phyloP scores from a whole-genome alignment of 2,329 filamentous ascomycete genomes.

The Sarocladium brachiariae region DNA sequence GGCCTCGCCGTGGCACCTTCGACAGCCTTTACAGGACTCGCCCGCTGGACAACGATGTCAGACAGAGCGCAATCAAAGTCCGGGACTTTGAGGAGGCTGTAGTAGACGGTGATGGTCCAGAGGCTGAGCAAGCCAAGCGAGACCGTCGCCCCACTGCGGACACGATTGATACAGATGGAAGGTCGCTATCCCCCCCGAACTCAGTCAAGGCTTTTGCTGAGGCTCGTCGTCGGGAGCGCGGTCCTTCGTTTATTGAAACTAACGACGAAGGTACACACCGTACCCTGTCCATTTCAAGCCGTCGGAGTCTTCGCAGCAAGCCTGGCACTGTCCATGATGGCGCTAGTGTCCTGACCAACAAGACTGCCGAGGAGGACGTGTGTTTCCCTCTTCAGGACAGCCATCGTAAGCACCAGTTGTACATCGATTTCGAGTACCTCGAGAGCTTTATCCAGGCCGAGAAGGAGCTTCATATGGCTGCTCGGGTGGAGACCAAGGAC shows the following conservation, averaged over 20 bases:
- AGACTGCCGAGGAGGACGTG: constrained; percentile 77
- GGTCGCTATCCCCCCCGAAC: constrained; percentile 83
- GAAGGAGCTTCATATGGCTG: constrained; percentile 26
- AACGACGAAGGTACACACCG: constrained; percentile 52
- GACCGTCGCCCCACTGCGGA: constrained; percentile 51
- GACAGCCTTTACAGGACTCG: constrained; percentile 59
- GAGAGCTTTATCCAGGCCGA: constrained; percentile 78
- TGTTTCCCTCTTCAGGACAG: constrained; percentile 79
- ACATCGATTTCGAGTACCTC: constrained; percentile 87
- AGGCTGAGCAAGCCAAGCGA: constrained; percentile 23
- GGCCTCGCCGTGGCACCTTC: constrained; percentile 63
- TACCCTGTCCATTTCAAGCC: constrained; percentile 63
- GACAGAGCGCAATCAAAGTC: constrained; percentile 33
- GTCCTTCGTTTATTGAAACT: constrained; percentile 48
- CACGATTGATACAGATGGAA: constrained; percentile 44
- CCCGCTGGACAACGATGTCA: constrained; percentile 29
- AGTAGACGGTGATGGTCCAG: constrained; percentile 53
- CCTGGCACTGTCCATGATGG: constrained; percentile 52
- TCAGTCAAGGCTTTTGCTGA: constrained; percentile 97
- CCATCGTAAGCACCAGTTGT: constrained; percentile 60
- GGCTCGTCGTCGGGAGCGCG: constrained; percentile 76
- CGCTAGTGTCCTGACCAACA: constrained; percentile 56
- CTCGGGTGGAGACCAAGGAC: constrained; percentile 42
- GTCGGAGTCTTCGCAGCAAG: constrained; percentile 50
- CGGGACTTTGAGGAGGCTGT: constrained; percentile 86